Conservation (phyloP, 768 basidiomycete species). For the Russula lepida region DNA sequence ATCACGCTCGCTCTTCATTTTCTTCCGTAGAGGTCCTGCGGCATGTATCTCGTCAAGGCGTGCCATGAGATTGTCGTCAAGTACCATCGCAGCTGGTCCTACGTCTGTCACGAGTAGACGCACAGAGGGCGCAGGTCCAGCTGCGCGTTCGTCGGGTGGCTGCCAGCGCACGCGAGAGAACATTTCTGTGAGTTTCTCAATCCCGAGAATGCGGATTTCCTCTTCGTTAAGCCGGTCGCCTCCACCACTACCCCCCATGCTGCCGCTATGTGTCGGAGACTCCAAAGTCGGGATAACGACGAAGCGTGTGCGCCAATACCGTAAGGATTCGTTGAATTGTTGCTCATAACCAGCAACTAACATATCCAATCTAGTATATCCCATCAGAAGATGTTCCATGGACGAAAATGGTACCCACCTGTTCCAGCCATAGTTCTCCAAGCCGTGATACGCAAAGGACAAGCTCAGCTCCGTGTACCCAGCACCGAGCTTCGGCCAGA, state of each 20-base stretch:
- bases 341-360: conserved; percentile 75
- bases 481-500: conserved; percentile 87
- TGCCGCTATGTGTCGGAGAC: conserved; percentile 39
- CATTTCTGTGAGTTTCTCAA: conserved; percentile 83
- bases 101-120: conserved; percentile 81
- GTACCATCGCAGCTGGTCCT: conserved; percentile 68
- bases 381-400: background rate
- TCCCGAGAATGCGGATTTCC: conserved; percentile 81
- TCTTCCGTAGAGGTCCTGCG: conserved; percentile 65
- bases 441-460: conserved; percentile 65
- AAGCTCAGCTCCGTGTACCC: conserved; percentile 78
- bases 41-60: conserved; percentile 77
- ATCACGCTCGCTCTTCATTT: conserved; percentile 70
- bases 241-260: conserved; percentile 38
- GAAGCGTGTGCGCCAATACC: conserved; percentile 93
- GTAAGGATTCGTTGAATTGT: conserved; percentile 69
- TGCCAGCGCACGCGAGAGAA: conserved; percentile 83
- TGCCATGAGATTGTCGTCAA: conserved; percentile 70
- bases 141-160: conserved; percentile 43
- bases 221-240: conserved; percentile 78
- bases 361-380: conserved; percentile 61
- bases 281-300: conserved; percentile 84
- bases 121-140: conserved; percentile 45
- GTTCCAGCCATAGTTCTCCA: conserved; percentile 85
- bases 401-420: conserved; percentile 34